phyloP scores from a whole-genome alignment of 768 basidiomycete species.

The Psilocybe azurescens region DNA sequence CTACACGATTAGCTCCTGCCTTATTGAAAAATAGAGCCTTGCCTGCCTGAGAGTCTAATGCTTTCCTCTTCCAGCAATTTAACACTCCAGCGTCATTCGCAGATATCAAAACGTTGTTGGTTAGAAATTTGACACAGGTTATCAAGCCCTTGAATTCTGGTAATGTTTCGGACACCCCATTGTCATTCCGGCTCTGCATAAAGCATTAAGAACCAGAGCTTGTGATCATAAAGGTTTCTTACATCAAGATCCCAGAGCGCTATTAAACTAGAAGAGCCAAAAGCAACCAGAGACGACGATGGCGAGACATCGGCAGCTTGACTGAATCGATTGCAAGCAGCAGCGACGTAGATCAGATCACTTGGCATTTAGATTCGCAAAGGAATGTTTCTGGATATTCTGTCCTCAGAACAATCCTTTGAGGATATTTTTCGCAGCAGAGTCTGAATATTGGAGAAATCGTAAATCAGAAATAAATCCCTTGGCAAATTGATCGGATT shows the following conservation, averaged over 20 bases:
- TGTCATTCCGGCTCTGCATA: slow-evolving; percentile 50
- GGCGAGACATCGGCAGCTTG: slow-evolving; percentile 53
- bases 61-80: slow-evolving; percentile 61
- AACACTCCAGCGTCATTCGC: slow-evolving; percentile 80
- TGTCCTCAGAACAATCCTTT: too few relatives aligned
- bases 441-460: neutral
- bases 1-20: slow-evolving; percentile 19
- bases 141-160: slow-evolving; percentile 77
- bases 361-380: slow-evolving; percentile 3
- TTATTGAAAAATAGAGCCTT: slow-evolving; percentile 27
- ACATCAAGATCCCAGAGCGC: slow-evolving; percentile 51
- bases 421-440: too few relatives aligned
- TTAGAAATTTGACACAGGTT: slow-evolving; percentile 76
- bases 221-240: slow-evolving; percentile 17
- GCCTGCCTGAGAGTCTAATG: slow-evolving; percentile 39
- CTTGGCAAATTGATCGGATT: slow-evolving; percentile 21
- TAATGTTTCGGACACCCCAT: slow-evolving; percentile 71
- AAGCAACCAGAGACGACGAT: slow-evolving; percentile 45
- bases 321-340: slow-evolving; percentile 52
- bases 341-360: slow-evolving; percentile 47
- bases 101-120: slow-evolving; percentile 57
- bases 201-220: slow-evolving; percentile 2
- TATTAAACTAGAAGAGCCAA: slow-evolving; percentile 51
- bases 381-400: neutral
- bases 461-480: neutral